Evolutionary conservation across 495 filamentous ascomycete species (phyloP).

Genomic region (Niebla homalea): DNA sequence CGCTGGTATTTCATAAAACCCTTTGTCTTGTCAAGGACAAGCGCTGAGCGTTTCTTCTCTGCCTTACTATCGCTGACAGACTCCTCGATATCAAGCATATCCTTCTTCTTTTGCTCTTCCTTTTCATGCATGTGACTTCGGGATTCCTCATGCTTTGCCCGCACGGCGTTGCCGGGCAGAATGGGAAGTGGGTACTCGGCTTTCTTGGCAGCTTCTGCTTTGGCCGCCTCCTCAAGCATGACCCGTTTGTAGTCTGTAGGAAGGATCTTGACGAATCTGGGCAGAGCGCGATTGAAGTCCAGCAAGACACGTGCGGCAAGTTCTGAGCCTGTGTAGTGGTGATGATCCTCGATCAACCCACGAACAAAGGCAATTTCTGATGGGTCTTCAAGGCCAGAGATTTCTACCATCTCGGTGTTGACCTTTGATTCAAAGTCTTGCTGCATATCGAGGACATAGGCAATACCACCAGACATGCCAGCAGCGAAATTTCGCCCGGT

Average conservation of each 20-base stretch:
- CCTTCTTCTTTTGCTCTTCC: conserved; percentile 53
- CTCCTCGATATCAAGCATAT: conserved; percentile 91
- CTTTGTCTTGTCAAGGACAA: conserved; percentile 93
- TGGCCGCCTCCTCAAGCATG: conserved; percentile 70
- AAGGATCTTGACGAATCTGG: conserved; percentile 86
- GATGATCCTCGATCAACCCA: conserved; percentile 92
- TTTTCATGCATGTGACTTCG: conserved; percentile 48
- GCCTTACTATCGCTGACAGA: conserved; percentile 72
- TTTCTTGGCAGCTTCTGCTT: conserved; percentile 72
- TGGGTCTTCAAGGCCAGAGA: conserved; percentile 75
- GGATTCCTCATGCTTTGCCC: conserved; percentile 36
- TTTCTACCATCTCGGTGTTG: conserved; percentile 97
- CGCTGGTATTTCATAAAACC: conserved; percentile 99
- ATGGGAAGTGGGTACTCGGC: conserved; percentile 73
- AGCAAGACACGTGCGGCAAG: conserved; percentile 87
- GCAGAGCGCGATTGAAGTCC: conserved; percentile 92
- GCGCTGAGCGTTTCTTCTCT: conserved; percentile 84
- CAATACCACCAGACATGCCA: conserved; percentile 98
- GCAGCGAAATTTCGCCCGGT: conserved; percentile 99
- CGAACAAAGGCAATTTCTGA: conserved; percentile 88
- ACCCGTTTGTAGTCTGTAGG: conserved; percentile 97
- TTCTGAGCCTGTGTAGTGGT: conserved; percentile 98
- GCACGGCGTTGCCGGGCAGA: conserved; percentile 37
- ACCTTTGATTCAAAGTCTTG: conserved; percentile 89
- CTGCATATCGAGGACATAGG: conserved; percentile 88